These are phyloP conservation scores for Trichoderma pleuroti DNA, from an alignment of 2,329 filamentous ascomycete genomes.

Conservation along the genomic window DNA sequence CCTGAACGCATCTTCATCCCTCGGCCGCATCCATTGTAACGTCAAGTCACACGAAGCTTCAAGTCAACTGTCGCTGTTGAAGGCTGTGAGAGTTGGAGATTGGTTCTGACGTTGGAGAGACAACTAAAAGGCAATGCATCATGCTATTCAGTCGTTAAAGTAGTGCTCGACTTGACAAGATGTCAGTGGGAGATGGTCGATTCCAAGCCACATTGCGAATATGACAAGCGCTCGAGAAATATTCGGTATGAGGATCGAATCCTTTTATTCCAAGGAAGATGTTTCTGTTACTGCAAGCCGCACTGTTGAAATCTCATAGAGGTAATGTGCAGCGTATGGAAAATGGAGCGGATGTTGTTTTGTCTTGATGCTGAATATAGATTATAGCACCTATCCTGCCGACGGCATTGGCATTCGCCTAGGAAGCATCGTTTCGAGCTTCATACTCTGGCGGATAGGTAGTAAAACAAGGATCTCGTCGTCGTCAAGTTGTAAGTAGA, in stretches of 20 bases:
- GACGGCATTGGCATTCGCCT: not conserved
- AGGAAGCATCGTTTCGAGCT: slow-evolving; percentile 57
- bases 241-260: not conserved
- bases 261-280: not conserved
- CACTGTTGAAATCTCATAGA: not conserved
- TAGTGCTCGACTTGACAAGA: not conserved
- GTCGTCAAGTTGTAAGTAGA: slow-evolving; percentile 59
- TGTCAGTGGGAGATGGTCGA: slow-evolving; percentile 41
- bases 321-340: not conserved
- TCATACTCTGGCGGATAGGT: slow-evolving; percentile 57
- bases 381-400: not conserved
- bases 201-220: not conserved
- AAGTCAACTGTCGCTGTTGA: slow-evolving; percentile 56
- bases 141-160: not conserved
- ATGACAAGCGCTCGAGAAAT: not conserved
- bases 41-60: slow-evolving; percentile 29
- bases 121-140: not conserved
- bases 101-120: not conserved
- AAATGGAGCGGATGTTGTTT: not conserved
- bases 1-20: slow-evolving; percentile 56
- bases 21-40: slow-evolving; percentile 50
- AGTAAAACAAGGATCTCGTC: slow-evolving; percentile 44
- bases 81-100: slow-evolving; percentile 50
- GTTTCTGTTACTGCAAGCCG: not conserved
- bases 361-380: not conserved